Evolutionary conservation across 2,329 filamentous ascomycete species (phyloP).

Genomic region (Hypocreales sp.): DNA sequence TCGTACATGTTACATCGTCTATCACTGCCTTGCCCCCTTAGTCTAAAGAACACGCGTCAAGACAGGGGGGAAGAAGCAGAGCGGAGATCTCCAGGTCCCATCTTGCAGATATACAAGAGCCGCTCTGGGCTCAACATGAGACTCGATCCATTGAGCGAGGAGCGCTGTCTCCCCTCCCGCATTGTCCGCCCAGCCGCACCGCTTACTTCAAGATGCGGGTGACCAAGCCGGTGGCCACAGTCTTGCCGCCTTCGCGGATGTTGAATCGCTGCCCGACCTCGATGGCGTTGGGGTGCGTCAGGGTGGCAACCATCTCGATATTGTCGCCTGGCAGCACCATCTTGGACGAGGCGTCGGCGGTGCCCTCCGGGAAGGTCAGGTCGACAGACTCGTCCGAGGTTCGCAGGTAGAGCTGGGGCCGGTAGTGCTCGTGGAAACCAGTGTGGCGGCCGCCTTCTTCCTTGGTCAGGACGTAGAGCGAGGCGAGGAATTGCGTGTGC

Average conservation of each 20-base stretch:
- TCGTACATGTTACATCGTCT: slow-evolving; percentile 9
- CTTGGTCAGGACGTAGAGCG: slow-evolving; percentile 94
- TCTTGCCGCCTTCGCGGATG: slow-evolving; percentile 89
- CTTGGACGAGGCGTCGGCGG: slow-evolving; percentile 54
- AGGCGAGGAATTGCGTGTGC: slow-evolving; percentile 82
- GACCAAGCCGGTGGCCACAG: slow-evolving; percentile 69
- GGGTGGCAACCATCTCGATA: slow-evolving; percentile 85
- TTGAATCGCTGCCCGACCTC: slow-evolving; percentile 95
- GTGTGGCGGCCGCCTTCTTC: slow-evolving; percentile 96
- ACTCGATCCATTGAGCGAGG: too few relatives aligned
- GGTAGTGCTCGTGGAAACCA: slow-evolving; percentile 91
- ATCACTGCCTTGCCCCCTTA: slow-evolving; percentile 15
- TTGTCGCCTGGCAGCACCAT: slow-evolving; percentile 98
- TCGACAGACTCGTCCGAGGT: slow-evolving; percentile 71
- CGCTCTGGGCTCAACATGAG: slow-evolving; percentile 12
- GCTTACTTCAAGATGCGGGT: slow-evolving; percentile 53
- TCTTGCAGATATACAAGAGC: slow-evolving; percentile 22
- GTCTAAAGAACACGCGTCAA: slow-evolving; percentile 20
- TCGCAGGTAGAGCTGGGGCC: slow-evolving; percentile 89
- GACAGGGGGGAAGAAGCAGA: slow-evolving; percentile 24
- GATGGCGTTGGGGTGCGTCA: slow-evolving; percentile 72
- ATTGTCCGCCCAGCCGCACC: too few relatives aligned
- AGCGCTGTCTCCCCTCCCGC: too few relatives aligned
- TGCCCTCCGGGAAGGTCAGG: slow-evolving; percentile 76
- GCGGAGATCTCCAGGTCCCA: slow-evolving; percentile 22